Evolutionary conservation across 805 yeast genomes (phyloP).

Genomic region (Lipomyces yamadae): DNA sequence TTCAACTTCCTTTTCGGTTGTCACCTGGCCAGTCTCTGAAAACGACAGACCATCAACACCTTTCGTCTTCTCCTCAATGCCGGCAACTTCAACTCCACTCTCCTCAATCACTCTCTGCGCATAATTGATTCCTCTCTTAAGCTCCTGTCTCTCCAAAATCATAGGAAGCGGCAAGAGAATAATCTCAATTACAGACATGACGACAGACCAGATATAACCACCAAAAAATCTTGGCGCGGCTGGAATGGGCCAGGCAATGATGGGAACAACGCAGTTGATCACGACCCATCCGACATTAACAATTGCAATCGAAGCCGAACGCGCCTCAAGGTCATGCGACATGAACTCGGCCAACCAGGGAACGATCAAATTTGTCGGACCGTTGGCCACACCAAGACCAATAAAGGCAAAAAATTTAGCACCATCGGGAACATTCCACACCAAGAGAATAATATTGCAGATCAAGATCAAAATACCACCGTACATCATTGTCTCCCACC

Average conservation of each 20-base stretch:
- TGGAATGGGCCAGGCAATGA: slow-evolving; percentile 31
- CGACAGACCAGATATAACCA: slow-evolving; percentile 22
- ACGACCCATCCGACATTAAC: slow-evolving; percentile 35
- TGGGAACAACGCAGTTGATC: slow-evolving; percentile 30
- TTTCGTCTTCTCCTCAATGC: slow-evolving; percentile 7
- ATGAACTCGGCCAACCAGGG: slow-evolving; percentile 34
- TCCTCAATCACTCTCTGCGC: neutral
- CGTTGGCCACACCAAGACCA: slow-evolving; percentile 33
- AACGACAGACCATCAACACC: neutral
- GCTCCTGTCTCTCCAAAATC: slow-evolving; percentile 19
- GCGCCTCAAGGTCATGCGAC: slow-evolving; percentile 32
- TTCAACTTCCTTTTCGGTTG: neutral
- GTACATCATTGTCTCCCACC: slow-evolving; percentile 27
- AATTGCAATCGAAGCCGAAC: slow-evolving; percentile 30
- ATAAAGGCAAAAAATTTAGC: slow-evolving; percentile 64
- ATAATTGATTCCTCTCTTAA: slow-evolving; percentile 17
- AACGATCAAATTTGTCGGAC: slow-evolving; percentile 33
- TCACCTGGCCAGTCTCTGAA: neutral
- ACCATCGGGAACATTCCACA: slow-evolving; percentile 59
- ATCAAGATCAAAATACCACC: slow-evolving; percentile 26
- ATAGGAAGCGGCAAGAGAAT: slow-evolving; percentile 21
- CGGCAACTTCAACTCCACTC: neutral
- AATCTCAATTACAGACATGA: slow-evolving; percentile 22
- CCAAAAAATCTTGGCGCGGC: slow-evolving; percentile 22
- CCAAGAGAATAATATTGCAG: slow-evolving; percentile 55